Evolutionary conservation across 805 yeast species (phyloP).

Genomic region (Lipomyces kockii): DNA sequence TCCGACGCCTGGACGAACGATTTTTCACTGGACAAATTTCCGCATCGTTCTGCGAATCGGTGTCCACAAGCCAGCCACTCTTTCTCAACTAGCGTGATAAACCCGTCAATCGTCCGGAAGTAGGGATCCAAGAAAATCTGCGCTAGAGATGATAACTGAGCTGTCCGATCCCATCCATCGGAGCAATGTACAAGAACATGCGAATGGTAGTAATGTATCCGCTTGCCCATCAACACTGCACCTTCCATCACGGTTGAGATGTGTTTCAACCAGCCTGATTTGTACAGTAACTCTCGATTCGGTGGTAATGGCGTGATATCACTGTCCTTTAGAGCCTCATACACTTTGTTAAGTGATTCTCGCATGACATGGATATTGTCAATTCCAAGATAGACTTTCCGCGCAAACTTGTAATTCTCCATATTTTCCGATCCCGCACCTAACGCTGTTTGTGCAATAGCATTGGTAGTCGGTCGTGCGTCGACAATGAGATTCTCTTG

Average conservation of each 20-base stretch:
- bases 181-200: constrained; percentile 91
- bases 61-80: constrained; percentile 97
- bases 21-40: constrained; percentile 65
- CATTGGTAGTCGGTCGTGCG: constrained; percentile 90
- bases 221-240: constrained; percentile 75
- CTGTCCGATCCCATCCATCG: constrained; percentile 98
- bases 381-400: constrained; percentile 80
- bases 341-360: constrained; percentile 71
- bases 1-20: constrained; percentile 39
- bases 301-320: constrained; percentile 61
- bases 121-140: constrained; percentile 90
- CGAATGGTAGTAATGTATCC: constrained; percentile 80
- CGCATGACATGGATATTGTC: constrained; percentile 96
- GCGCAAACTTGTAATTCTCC: constrained; percentile 76
- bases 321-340: constrained; percentile 66
- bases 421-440: constrained; percentile 98
- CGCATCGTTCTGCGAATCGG: constrained; percentile 80
- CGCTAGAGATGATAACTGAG: constrained; percentile 82
- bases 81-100: constrained; percentile 81
- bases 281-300: constrained; percentile 60
- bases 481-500: constrained; percentile 77
- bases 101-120: constrained; percentile 85
- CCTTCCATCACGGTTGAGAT: constrained; percentile 70
- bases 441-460: constrained; percentile 92
- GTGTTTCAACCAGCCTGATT: constrained; percentile 81